Percentiles rank a stretch among this genome's conserved stretches.
These are phyloP conservation scores for Yamadazyma aaseri DNA, from an alignment of 1,139 yeast species.

Conservation along the genomic window DNA sequence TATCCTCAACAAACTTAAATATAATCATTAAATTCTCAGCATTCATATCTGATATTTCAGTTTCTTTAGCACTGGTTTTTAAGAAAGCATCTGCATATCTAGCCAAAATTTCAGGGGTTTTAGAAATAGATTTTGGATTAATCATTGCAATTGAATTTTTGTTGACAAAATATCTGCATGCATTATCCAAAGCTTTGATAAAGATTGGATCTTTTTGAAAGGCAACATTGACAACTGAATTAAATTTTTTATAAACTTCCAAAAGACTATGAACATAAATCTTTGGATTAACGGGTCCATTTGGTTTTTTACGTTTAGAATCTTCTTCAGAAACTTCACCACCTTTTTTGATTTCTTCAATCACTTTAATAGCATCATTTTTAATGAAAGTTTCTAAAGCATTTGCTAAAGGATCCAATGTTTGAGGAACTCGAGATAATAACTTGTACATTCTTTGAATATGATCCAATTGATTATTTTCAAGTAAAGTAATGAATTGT, in stretches of 20 bases:
- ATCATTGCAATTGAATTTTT: slow-evolving; percentile 79
- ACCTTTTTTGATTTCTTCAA: slow-evolving; percentile 58
- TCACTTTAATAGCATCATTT: slow-evolving; percentile 67
- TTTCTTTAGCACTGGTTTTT: slow-evolving; percentile 70
- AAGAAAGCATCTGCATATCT: slow-evolving; percentile 83
- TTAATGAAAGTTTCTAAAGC: slow-evolving; percentile 74
- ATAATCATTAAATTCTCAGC: slow-evolving; percentile 82
- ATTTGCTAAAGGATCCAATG: slow-evolving; percentile 75
- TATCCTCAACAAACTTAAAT: slow-evolving; percentile 87
- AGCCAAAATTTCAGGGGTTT: slow-evolving; percentile 90
- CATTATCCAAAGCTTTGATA: slow-evolving; percentile 85
- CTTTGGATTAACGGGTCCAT: slow-evolving; percentile 61
- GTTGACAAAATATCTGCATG: slow-evolving; percentile 84
- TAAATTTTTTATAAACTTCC: slow-evolving; percentile 64
- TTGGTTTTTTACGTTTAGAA: slow-evolving; percentile 18
- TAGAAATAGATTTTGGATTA: slow-evolving; percentile 41
- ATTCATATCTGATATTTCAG: slow-evolving; percentile 71
- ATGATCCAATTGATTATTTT: slow-evolving; percentile 74
- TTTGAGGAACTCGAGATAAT: slow-evolving; percentile 70
- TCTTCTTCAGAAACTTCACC: slow-evolving; percentile 31
- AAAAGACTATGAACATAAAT: slow-evolving; percentile 77
- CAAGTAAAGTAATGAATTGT: slow-evolving; percentile 71
- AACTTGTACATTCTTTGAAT: slow-evolving; percentile 77
- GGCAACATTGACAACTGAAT: slow-evolving; percentile 64
- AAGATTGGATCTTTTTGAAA: slow-evolving; percentile 77